Percentiles rank a stretch among this genome's conserved stretches.
Conservation (phyloP, 2,329 filamentous ascomycete genomes). For the Sphaceloma murrayae region DNA sequence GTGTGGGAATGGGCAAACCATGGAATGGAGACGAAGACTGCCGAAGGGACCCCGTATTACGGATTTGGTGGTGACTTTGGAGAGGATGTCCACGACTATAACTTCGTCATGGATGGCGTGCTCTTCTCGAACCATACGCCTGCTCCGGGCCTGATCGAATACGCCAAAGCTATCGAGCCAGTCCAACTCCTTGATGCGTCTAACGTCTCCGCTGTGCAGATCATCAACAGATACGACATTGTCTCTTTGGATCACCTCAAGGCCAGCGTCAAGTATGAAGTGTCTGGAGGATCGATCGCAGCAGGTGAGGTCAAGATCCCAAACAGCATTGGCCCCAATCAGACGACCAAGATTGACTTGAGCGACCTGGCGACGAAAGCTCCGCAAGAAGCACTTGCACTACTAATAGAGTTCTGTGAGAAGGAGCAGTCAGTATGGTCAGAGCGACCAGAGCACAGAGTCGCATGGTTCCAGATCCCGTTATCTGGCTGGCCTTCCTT, state of each 20-base stretch:
- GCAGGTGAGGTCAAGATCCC: constrained; percentile 2
- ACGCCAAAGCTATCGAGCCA: constrained; percentile 38
- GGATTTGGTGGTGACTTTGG: constrained; percentile 38
- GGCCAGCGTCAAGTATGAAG: constrained; percentile 6
- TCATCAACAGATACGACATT: constrained; percentile 29
- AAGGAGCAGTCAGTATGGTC: constrained; percentile 40
- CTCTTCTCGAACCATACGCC: constrained; percentile 35
- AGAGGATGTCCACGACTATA: constrained; percentile 34
- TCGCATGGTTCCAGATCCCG: constrained; percentile 22
- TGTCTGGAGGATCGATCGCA: background rate
- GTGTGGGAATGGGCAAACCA: constrained; percentile 41
- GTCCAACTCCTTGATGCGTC: constrained; percentile 25
- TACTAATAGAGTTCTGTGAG: constrained; percentile 40
- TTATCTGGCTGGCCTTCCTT: constrained; percentile 12
- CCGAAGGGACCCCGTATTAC: constrained; percentile 32
- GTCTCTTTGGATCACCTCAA: constrained; percentile 13
- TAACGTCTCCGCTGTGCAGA: constrained; percentile 21
- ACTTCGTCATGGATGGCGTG: constrained; percentile 39
- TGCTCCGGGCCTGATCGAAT: constrained; percentile 34
- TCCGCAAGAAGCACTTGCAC: constrained; percentile 37
- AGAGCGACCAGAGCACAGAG: constrained; percentile 17
- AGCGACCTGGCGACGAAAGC: constrained; percentile 16
- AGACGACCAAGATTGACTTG: constrained; percentile 8
- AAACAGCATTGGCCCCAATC: constrained; percentile 1
- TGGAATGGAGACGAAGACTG: constrained; percentile 32